phyloP scores from a whole-genome alignment of 495 filamentous ascomycete genomes.

The Neurospora sp. region DNA sequence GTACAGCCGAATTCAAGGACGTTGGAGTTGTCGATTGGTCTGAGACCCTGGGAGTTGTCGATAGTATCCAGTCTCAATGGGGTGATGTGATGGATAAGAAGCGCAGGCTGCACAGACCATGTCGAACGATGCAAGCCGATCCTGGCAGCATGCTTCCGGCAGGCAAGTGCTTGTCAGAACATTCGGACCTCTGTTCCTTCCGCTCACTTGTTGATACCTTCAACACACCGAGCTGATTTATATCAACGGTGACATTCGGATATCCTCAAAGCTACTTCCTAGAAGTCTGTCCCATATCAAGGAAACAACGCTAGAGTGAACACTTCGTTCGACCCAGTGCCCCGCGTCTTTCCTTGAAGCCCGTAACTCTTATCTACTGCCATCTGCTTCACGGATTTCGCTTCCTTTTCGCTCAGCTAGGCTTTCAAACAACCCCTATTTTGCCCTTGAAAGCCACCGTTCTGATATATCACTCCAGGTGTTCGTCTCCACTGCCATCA shows the following conservation, averaged over 20 bases:
- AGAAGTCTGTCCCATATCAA: neutral
- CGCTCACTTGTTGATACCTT: neutral
- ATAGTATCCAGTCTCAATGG: constrained; percentile 6
- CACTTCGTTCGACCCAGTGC: neutral
- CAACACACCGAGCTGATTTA: neutral
- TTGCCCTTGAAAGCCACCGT: neutral
- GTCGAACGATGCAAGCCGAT: neutral
- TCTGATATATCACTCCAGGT: neutral
- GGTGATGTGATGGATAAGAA: constrained; percentile 22
- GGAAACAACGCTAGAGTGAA: neutral
- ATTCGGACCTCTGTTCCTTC: neutral
- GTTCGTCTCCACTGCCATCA: neutral
- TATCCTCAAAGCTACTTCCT: neutral
- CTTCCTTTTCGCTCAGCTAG: neutral
- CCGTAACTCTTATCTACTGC: no score
- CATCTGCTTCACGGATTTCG: no score
- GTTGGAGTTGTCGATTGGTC: neutral
- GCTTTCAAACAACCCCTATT: neutral
- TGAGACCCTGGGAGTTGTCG: neutral
- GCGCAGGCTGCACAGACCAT: constrained; percentile 1
- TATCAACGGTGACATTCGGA: neutral
- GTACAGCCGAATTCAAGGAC: neutral
- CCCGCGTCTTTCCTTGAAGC: neutral
- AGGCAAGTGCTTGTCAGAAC: neutral
- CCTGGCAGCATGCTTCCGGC: neutral